These are phyloP conservation scores for Leishmania guyanensis DNA, from an alignment of 208 protist genomes.

Conservation along the genomic window DNA sequence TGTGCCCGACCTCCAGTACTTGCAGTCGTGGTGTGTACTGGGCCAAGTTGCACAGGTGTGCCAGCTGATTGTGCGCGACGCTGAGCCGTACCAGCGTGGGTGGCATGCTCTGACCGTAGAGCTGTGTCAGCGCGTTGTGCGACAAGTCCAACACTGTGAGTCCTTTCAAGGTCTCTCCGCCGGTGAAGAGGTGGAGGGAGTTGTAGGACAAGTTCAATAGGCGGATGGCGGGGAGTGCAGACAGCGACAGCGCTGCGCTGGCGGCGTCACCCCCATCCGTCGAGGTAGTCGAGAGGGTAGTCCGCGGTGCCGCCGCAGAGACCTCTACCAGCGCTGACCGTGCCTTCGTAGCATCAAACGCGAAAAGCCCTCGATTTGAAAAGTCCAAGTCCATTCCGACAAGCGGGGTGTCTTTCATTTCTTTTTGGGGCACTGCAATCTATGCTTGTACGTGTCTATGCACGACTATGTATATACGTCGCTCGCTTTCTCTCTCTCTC, in stretches of 20 bases:
- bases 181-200: slow-evolving; percentile 64
- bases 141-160: slow-evolving; percentile 66
- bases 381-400: slow-evolving; percentile 73
- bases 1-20: slow-evolving; percentile 66
- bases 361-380: slow-evolving; percentile 64
- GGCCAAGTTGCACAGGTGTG: slow-evolving; percentile 39
- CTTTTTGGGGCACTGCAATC: neutral
- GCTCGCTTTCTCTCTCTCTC: neutral
- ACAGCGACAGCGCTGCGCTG: neutral
- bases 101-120: slow-evolving; percentile 48
- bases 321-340: slow-evolving; percentile 4
- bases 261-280: neutral
- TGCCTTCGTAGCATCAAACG: slow-evolving; percentile 64
- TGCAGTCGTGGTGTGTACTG: slow-evolving; percentile 45
- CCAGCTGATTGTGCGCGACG: slow-evolving; percentile 61
- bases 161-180: slow-evolving; percentile 44
- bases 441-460: neutral
- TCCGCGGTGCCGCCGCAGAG: neutral
- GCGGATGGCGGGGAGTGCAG: slow-evolving; percentile 33
- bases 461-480: neutral
- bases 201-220: slow-evolving; percentile 78
- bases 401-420: neutral
- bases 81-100: slow-evolving; percentile 46
- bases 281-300: neutral
- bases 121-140: slow-evolving; percentile 60